Evolutionary conservation across 2,329 filamentous ascomycete species (phyloP).

Genomic region (Herpotrichia juniperi): DNA sequence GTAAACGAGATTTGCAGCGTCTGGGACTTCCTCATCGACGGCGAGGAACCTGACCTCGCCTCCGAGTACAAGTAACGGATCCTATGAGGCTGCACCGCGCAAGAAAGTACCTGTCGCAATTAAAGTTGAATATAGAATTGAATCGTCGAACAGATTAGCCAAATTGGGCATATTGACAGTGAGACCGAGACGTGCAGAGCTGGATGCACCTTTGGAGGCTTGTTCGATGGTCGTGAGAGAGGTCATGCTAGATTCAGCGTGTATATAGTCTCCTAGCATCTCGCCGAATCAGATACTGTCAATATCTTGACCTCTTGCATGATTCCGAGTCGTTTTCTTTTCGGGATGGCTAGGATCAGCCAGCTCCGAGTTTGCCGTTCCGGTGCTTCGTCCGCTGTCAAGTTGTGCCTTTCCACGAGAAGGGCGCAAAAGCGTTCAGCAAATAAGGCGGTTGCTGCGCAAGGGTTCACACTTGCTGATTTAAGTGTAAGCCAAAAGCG

Average conservation of each 20-base stretch:
- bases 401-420: constrained; percentile 40
- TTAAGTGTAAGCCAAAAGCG: no score
- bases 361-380: constrained; percentile 18
- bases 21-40: constrained; percentile 59
- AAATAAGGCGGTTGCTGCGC: constrained; percentile 72
- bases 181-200: constrained; percentile 21
- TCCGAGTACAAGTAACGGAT: constrained; percentile 65
- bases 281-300: constrained; percentile 67
- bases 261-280: constrained; percentile 67
- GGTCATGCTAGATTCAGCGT: constrained; percentile 53
- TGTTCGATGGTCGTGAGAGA: constrained; percentile 55
- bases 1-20: constrained; percentile 66
- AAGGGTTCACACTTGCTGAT: constrained; percentile 66
- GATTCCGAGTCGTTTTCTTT: background rate
- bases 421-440: constrained; percentile 67
- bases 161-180: constrained; percentile 15
- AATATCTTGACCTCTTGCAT: constrained; percentile 2
- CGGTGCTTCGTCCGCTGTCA: constrained; percentile 46
- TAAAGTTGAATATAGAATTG: constrained; percentile 56
- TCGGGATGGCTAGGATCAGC: constrained; percentile 13
- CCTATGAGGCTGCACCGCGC: constrained; percentile 46
- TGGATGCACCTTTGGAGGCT: constrained; percentile 11
- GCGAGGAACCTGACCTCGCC: constrained; percentile 65
- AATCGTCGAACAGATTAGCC: constrained; percentile 20
- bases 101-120: constrained; percentile 65